These are phyloP conservation scores for Phytophthora foliorum DNA, from an alignment of 352 stramenopile genomes.

Conservation along the genomic window DNA sequence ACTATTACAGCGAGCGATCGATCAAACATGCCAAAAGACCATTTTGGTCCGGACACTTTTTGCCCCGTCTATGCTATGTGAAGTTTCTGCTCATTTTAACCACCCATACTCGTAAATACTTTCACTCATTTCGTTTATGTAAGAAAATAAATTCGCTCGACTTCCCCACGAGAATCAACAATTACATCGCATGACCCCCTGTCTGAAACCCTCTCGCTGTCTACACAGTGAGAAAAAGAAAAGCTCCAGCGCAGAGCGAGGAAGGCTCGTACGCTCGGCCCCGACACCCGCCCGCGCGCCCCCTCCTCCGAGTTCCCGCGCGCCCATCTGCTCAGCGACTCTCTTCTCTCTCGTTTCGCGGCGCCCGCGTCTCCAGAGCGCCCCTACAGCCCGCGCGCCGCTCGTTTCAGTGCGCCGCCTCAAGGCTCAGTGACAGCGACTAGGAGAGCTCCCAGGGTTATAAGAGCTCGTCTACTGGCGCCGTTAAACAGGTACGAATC, in stretches of 20 bases:
- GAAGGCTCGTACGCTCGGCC: constrained; percentile 28
- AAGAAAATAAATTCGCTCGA: not conserved
- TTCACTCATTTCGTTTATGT: not conserved
- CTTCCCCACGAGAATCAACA: not conserved
- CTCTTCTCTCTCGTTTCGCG: constrained; percentile 23
- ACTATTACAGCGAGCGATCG: too few species aligned
- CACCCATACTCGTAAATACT: not conserved
- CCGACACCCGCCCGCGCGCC: constrained; percentile 24
- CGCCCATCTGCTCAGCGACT: constrained; percentile 10
- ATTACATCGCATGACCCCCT: not conserved
- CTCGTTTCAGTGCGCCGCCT: constrained; percentile 17
- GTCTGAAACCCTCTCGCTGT: constrained; percentile 40
- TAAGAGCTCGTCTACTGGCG: constrained; percentile 17
- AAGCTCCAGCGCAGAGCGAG: constrained; percentile 44
- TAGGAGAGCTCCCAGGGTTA: constrained; percentile 24
- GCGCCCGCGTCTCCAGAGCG: constrained; percentile 10
- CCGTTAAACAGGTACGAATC: constrained; percentile 7
- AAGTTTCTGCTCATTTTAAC: too few species aligned
- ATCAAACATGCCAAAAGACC: not conserved
- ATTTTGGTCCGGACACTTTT: not conserved
- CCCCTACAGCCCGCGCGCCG: constrained; percentile 21
- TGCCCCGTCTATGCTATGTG: too few species aligned
- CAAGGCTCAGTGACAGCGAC: not conserved
- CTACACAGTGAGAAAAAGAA: constrained; percentile 50
- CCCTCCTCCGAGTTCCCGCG: constrained; percentile 17